Evolutionary conservation across 1,284 basidiomycete species (phyloP), one percentile per base, ranked within the genome.

Genomic region (Coniophora puteana): DNA sequence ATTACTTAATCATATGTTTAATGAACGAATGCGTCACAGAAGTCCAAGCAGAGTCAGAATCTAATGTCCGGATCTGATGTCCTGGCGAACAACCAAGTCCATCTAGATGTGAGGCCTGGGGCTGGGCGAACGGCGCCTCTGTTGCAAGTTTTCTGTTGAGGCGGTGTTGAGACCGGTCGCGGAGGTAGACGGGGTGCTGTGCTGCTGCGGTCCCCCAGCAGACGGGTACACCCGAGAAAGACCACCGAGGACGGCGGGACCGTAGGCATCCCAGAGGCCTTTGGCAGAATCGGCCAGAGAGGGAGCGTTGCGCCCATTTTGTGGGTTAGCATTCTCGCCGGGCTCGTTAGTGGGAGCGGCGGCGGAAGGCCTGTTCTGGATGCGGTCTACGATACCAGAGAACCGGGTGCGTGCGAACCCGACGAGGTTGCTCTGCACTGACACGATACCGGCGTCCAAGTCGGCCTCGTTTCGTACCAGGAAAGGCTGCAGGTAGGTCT

Each of bases 401-500:
- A 81, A 43, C 46, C 72, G 73, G 11, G 68, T 51, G 53, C 77
- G 74, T 40, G 75, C 43, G 54, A 82, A 83, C 16, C 61, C 54
- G 20, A 83, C 38, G 24, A 67, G 53, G 51, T 79, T 82, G 43
- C 57, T 57, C 46, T 80, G 77, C 5, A 76, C 68, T 5, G 74
- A 65, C 28, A 65, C 59, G 41, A 89, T 74, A 48, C 78, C 72
- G 3, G 71, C 69, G 51, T 91, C 87, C 38, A 91, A 72, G 23
- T 80, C 72, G 4, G 62, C 63, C 57, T 90, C 85, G 54, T 90
- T 79, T 46, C 71, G 68, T 38, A 60, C 51, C 55, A 85, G 76
- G 62, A 82, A 80, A 0, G 88, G 88, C 32, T 78, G 73, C 12
- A 90, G 59, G 56, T 80, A 79, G 5, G 68, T 65, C 41, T 70